Conservation (phyloP, 2,329 filamentous ascomycete species). For the Cylindrodendrum hubeiense region DNA sequence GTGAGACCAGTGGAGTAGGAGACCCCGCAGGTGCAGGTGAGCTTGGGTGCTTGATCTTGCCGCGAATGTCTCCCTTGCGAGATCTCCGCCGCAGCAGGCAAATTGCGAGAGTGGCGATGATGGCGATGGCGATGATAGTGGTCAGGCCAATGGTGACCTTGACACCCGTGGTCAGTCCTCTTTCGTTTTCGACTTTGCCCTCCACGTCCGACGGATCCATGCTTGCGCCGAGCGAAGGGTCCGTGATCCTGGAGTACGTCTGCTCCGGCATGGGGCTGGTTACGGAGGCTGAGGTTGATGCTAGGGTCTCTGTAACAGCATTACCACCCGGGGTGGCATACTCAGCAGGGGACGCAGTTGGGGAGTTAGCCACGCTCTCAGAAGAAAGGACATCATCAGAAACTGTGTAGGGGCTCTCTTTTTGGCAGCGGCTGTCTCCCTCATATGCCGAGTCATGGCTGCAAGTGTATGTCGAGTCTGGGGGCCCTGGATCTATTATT, state of each 20-base stretch:
- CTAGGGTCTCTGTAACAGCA: conserved; percentile 6
- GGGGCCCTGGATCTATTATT: conserved; percentile 44
- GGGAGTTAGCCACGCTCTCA: not conserved
- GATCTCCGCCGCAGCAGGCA: conserved; percentile 51
- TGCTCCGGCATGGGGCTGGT: conserved; percentile 25
- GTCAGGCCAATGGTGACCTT: conserved; percentile 61
- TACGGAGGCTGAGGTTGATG: conserved; percentile 17
- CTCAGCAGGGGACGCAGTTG: not conserved
- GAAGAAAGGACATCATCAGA: conserved; percentile 7
- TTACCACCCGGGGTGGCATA: not conserved
- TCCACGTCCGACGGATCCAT: conserved; percentile 24
- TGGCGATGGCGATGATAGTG: conserved; percentile 53
- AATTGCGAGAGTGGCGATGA: conserved; percentile 52
- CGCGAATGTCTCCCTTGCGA: conserved; percentile 22
- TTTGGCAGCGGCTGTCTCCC: conserved; percentile 29
- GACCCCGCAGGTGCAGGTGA: conserved; percentile 48
- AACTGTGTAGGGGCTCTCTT: conserved; percentile 2
- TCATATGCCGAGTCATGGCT: conserved; percentile 22
- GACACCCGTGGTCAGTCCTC: conserved; percentile 52
- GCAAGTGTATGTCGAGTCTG: conserved; percentile 40
- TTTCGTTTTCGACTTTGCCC: not conserved
- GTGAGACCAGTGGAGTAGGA: conserved; percentile 57
- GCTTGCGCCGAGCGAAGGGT: conserved; percentile 34
- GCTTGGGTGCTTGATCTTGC: conserved; percentile 38
- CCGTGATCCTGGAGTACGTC: conserved; percentile 32